phyloP scores from a whole-genome alignment of 1,284 basidiomycete genomes.

The Pholiota adiposa region DNA sequence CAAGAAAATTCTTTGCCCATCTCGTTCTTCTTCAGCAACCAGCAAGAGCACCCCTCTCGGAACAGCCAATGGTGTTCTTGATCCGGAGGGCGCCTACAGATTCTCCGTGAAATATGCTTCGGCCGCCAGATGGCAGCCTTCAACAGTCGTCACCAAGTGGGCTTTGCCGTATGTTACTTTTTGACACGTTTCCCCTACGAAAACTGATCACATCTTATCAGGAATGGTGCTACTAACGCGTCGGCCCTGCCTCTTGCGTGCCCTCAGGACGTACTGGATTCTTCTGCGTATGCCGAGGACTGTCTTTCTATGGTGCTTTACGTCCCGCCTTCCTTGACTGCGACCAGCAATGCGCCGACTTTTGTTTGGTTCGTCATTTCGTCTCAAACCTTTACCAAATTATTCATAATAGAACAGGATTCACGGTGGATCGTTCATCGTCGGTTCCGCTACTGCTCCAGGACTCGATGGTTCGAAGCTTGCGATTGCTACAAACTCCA shows the following conservation, averaged over 20 bases:
- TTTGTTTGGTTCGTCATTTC: constrained; percentile 63
- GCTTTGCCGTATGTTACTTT: constrained; percentile 58
- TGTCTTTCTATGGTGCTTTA: constrained; percentile 81
- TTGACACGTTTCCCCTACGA: neutral
- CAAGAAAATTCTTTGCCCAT: constrained; percentile 41
- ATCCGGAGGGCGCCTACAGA: constrained; percentile 51
- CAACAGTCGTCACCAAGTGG: constrained; percentile 58
- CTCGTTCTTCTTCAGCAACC: constrained; percentile 31
- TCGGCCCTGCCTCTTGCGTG: constrained; percentile 69
- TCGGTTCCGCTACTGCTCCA: constrained; percentile 72
- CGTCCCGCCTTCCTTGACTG: constrained; percentile 50
- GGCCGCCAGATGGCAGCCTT: constrained; percentile 62
- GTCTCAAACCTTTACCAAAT: too few relatives aligned
- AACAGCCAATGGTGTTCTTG: constrained; percentile 53
- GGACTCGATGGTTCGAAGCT: constrained; percentile 82
- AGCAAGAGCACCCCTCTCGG: constrained; percentile 56
- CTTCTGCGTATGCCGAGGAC: constrained; percentile 66
- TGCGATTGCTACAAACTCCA: constrained; percentile 71
- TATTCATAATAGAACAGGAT: constrained; percentile 54
- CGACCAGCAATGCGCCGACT: constrained; percentile 50
- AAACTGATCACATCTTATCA: constrained; percentile 28
- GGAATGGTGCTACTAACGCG: constrained; percentile 55
- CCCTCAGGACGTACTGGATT: constrained; percentile 59
- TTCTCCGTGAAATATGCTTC: constrained; percentile 70
- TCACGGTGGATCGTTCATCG: constrained; percentile 84